These are phyloP conservation scores for Salix brachista DNA, from an alignment of 345 rosid species.

Conservation along the genomic window DNA sequence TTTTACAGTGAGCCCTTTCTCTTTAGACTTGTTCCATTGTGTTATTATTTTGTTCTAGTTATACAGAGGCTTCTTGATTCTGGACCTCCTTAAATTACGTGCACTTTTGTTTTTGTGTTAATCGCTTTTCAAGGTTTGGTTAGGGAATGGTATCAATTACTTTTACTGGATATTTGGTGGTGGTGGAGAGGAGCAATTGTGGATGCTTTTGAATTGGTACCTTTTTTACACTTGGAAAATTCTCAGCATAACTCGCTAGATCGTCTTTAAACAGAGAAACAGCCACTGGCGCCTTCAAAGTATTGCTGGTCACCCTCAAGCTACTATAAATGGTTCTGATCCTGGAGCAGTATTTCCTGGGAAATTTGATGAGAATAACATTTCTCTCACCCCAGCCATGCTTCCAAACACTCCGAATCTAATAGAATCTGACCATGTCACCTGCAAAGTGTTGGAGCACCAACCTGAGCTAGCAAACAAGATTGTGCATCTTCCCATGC, in stretches of 20 bases:
- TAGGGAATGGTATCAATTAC: neutral
- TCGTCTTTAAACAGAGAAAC: conserved; percentile 62
- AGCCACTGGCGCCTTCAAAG: conserved; percentile 89
- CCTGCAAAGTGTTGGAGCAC: conserved; percentile 42
- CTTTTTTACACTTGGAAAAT: neutral
- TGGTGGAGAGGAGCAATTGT: neutral
- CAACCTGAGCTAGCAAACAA: conserved; percentile 52
- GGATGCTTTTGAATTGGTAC: neutral
- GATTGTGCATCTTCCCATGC: conserved; percentile 32
- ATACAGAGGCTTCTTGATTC: neutral
- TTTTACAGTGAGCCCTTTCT: neutral
- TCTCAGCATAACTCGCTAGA: conserved; percentile 3
- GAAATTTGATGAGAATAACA: conserved; percentile 66
- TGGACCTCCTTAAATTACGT: neutral
- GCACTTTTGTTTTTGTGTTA: neutral
- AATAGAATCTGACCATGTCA: conserved; percentile 47
- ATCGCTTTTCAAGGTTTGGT: neutral
- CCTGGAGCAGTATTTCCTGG: conserved; percentile 51
- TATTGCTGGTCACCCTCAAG: conserved; percentile 55
- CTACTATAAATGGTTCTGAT: conserved; percentile 67
- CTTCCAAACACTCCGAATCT: conserved; percentile 44
- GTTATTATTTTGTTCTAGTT: neutral
- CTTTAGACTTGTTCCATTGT: neutral
- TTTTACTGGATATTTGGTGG: neutral
- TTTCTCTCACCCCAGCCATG: conserved; percentile 29